phyloP scores from a whole-genome alignment of 495 filamentous ascomycete genomes.

The Hypoxylon crocopeplum region DNA sequence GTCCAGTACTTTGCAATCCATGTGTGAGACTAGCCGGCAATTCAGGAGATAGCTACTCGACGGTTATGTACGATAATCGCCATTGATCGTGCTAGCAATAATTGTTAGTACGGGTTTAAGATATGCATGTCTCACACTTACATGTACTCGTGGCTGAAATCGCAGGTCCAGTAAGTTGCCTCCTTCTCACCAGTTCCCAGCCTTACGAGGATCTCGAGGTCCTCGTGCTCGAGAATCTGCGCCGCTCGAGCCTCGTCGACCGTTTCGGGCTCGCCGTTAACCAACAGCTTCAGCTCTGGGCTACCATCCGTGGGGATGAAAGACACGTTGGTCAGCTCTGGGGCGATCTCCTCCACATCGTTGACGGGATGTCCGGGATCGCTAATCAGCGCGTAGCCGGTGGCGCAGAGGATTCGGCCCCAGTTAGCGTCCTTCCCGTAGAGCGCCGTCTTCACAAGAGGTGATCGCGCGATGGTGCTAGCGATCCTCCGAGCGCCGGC shows the following conservation, averaged over 20 bases:
- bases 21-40: no score
- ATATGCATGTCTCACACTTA: conserved; percentile 7
- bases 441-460: conserved; percentile 94
- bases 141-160: conserved; percentile 97
- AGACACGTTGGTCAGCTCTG: conserved; percentile 87
- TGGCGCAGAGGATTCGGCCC: conserved; percentile 93
- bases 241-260: conserved; percentile 91
- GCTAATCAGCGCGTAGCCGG: conserved; percentile 84
- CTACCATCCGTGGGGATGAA: conserved; percentile 89
- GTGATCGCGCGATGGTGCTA: conserved; percentile 87
- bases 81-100: conserved; percentile 28
- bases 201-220: conserved; percentile 80
- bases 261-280: conserved; percentile 88
- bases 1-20: no score
- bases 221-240: conserved; percentile 85
- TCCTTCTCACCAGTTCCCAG: conserved; percentile 75
- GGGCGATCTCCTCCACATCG: conserved; percentile 69
- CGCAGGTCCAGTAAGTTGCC: conserved; percentile 92
- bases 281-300: conserved; percentile 79
- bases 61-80: conserved; percentile 30
- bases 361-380: conserved; percentile 60
- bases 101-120: conserved; percentile 3
- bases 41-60: neutral
- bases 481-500: conserved; percentile 74
- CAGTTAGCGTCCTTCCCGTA: conserved; percentile 99